These are phyloP conservation scores for Sinapis alba DNA, from an alignment of 441 rosid species.

Conservation along the genomic window DNA sequence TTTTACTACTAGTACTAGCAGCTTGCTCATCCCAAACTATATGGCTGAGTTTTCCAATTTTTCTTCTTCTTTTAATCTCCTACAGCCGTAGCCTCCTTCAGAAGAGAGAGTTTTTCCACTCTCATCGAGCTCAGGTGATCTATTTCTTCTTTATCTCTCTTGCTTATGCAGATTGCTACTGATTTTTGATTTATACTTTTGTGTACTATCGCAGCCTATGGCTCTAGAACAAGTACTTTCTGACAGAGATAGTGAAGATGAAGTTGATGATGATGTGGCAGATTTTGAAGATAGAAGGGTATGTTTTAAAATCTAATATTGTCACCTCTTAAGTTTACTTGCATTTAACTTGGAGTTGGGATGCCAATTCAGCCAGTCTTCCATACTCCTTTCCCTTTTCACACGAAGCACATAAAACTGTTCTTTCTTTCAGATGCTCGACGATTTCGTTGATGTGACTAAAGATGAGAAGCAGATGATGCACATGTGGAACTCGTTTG, in stretches of 20 bases:
- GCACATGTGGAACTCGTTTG: constrained; percentile 99
- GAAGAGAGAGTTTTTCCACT: constrained; percentile 95
- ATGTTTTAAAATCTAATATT: constrained; percentile 34
- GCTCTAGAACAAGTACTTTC: constrained; percentile 85
- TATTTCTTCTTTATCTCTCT: neutral
- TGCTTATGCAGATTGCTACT: neutral
- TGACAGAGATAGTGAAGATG: constrained; percentile 96
- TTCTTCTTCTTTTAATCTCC: constrained; percentile 21
- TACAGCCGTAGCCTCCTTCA: constrained; percentile 84
- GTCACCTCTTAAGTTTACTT: neutral
- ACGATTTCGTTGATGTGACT: constrained; percentile 98
- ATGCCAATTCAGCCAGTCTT: constrained; percentile 3
- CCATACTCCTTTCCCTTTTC: constrained; percentile 10
- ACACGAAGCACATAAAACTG: constrained; percentile 7
- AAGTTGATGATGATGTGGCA: constrained; percentile 98
- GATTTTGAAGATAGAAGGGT: constrained; percentile 98
- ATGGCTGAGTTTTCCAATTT: constrained; percentile 31
- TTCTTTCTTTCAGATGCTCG: constrained; percentile 79
- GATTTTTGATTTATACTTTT: constrained; percentile 14
- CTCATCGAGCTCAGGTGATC: constrained; percentile 97
- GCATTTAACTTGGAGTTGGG: neutral
- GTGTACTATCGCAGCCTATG: constrained; percentile 70
- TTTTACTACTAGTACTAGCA: neutral
- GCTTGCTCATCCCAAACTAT: constrained; percentile 16
- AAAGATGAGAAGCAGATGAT: constrained; percentile 95